A percentile compares a stretch with the other conserved stretches of the same genome.
phyloP scores from a whole-genome alignment of 352 stramenopile species.

The Pythium chondricola region DNA sequence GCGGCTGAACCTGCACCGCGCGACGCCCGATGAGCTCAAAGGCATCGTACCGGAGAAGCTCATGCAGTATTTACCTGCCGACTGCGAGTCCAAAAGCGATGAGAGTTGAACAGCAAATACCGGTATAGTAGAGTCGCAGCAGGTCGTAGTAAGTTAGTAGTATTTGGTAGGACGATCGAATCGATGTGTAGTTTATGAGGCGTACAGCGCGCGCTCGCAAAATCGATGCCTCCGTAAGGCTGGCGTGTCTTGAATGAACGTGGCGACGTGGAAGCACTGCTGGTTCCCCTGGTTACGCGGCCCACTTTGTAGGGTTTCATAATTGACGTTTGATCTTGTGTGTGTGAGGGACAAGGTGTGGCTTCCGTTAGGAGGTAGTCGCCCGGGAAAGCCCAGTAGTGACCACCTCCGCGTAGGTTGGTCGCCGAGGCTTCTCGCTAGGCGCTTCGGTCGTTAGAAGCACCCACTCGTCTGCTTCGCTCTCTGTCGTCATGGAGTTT shows the following conservation, averaged over 20 bases:
- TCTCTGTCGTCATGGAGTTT: neutral
- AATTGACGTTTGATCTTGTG: no score
- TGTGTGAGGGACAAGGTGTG: no score
- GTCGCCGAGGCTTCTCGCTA: slow-evolving; percentile 5
- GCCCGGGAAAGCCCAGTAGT: no score
- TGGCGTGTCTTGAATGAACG: no score
- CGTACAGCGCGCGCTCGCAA: neutral
- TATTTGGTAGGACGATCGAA: no score
- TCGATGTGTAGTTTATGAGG: slow-evolving; percentile 19
- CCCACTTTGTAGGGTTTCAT: no score
- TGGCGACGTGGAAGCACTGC: no score
- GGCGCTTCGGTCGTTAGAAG: slow-evolving; percentile 3
- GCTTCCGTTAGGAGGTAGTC: no score
- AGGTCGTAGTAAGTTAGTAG: slow-evolving; percentile 1
- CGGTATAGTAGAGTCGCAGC: slow-evolving; percentile 9
- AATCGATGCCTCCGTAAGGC: no score
- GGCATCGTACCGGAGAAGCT: slow-evolving; percentile 71
- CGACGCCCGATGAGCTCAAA: slow-evolving; percentile 53
- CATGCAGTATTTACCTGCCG: slow-evolving; percentile 65
- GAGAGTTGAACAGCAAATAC: slow-evolving; percentile 17
- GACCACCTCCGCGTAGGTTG: slow-evolving; percentile 33
- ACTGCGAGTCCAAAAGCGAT: slow-evolving; percentile 72
- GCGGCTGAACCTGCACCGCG: slow-evolving; percentile 88
- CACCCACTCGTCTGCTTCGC: slow-evolving; percentile 14
- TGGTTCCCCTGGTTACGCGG: no score